Conservation (phyloP, 495 filamentous ascomycete species). For the Choiromyces venosus region DNA sequence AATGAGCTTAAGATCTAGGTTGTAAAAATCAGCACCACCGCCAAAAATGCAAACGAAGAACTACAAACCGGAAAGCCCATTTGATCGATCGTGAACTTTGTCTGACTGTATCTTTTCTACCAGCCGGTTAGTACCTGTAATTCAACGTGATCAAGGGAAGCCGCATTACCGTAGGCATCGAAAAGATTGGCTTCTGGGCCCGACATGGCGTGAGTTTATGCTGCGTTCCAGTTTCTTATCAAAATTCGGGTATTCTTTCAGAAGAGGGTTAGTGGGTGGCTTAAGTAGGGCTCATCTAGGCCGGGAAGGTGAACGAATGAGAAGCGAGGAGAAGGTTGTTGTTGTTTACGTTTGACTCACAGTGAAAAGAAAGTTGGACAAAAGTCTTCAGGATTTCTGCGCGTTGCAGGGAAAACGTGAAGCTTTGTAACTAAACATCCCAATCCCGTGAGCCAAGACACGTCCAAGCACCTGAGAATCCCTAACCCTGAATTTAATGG, state of each 20-base stretch:
- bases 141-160: conserved; percentile 7
- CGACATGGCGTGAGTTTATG: background rate
- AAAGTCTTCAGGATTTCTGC: background rate
- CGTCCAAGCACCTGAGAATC: background rate
- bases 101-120: conserved; percentile 50
- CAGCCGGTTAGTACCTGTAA: conserved; percentile 15
- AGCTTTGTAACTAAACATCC: background rate
- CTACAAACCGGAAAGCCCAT: conserved; percentile 51
- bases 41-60: conserved; percentile 42
- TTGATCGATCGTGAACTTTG: conserved; percentile 51
- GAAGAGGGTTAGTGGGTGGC: background rate
- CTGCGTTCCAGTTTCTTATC: background rate
- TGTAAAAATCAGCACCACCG: conserved; percentile 16
- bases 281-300: background rate
- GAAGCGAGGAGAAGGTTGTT: background rate
- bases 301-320: background rate
- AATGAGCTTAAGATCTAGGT: conserved; percentile 57
- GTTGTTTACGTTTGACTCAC: background rate
- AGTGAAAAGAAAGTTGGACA: background rate
- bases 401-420: background rate
- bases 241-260: background rate
- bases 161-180: conserved; percentile 33
- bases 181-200: conserved; percentile 13
- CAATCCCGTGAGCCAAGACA: background rate
- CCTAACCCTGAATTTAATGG: background rate